Base-by-base conservation (phyloP, 2,329 filamentous ascomycete species). In the Ophiocordyceps camponoti-floridani region DNA sequence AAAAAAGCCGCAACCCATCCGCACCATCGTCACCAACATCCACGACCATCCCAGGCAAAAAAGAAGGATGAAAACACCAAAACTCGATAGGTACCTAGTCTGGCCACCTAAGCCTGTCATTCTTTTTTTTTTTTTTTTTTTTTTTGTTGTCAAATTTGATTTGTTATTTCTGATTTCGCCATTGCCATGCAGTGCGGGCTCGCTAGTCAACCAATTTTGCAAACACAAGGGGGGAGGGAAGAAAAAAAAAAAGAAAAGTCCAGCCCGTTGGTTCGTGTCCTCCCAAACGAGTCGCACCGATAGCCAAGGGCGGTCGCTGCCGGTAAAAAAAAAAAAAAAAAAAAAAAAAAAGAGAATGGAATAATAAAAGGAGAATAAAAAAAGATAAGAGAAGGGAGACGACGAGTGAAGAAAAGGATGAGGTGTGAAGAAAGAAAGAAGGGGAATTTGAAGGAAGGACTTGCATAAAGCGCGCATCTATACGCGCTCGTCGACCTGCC, bases 401-500 rank as follows among this genome's bases (percentile, higher is more conserved):
- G 8, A 23, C 13, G 18, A 6, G 16, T 12, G 12, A 18, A 14
- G 35, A 28, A 18, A 30, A 45, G 42, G 14, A 42, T 43, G 30
- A 16, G 45, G 42, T 28, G 30, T 40, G 8, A 42, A 45, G 23
- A 42, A 35, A 27, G 4, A 30, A n/a, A 43, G 5, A 40, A 41
- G 26, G n/a, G 11, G n/a, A 7, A 19, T 7, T 19, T n/a, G 10
- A 19, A 18, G 8, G 16, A 18, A 19, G n/a, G 3, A 40, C 19
- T n/a, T 11, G 9, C 9, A 40, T 16, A 40, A 19, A 2, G 10
- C 12, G 12, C 6, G 4, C n/a, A 23, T 26, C 47, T 47, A 55
- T 42, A 52, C 54, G 45, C 59, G 63, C 51, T 76, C 72, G 41
- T 65, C 73, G 4, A 75, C 65, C 19, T 72, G 74, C 73, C 73